These are phyloP conservation scores for Candida berthetii DNA, from an alignment of 805 yeast species.

Conservation along the genomic window DNA sequence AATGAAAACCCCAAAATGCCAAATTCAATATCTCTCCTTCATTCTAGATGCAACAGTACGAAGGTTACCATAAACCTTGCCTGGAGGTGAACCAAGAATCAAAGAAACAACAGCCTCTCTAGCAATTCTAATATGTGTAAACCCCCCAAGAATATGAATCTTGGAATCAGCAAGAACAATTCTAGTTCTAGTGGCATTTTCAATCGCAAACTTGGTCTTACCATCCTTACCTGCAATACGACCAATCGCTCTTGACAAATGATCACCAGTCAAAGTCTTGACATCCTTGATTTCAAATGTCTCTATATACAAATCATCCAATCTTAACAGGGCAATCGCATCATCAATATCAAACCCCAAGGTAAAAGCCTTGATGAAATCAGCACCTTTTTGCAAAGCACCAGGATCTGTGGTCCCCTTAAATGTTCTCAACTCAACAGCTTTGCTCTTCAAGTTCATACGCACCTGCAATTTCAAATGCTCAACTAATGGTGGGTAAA, in stretches of 20 bases:
- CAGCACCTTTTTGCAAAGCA: slow-evolving; percentile 97
- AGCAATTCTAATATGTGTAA: slow-evolving; percentile 97
- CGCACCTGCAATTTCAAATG: slow-evolving; percentile 92
- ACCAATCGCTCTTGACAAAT: slow-evolving; percentile 96
- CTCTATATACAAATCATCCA: slow-evolving; percentile 95
- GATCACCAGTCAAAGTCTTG: slow-evolving; percentile 92
- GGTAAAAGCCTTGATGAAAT: slow-evolving; percentile 91
- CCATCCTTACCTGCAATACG: slow-evolving; percentile 99
- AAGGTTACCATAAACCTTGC: slow-evolving; percentile 94
- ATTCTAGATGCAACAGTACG: slow-evolving; percentile 95
- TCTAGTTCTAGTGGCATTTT: slow-evolving; percentile 97
- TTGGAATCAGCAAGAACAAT: slow-evolving; percentile 95
- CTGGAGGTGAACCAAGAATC: slow-evolving; percentile 97
- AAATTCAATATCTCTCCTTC: slow-evolving; percentile 79
- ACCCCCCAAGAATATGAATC: slow-evolving; percentile 95
- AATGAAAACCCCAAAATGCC: too few relatives aligned
- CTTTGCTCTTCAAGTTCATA: slow-evolving; percentile 84
- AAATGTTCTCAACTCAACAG: slow-evolving; percentile 82
- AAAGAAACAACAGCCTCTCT: slow-evolving; percentile 92
- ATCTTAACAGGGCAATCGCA: slow-evolving; percentile 87
- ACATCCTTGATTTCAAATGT: slow-evolving; percentile 97
- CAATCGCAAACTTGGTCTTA: slow-evolving; percentile 96
- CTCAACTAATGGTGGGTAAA: slow-evolving; percentile 93
- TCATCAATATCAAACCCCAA: slow-evolving; percentile 97
- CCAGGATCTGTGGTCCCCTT: slow-evolving; percentile 84